Evolutionary conservation across 2,329 filamentous ascomycete species (phyloP), one percentile per base, ranked within the genome.

Genomic region (Colletotrichum sojae): DNA sequence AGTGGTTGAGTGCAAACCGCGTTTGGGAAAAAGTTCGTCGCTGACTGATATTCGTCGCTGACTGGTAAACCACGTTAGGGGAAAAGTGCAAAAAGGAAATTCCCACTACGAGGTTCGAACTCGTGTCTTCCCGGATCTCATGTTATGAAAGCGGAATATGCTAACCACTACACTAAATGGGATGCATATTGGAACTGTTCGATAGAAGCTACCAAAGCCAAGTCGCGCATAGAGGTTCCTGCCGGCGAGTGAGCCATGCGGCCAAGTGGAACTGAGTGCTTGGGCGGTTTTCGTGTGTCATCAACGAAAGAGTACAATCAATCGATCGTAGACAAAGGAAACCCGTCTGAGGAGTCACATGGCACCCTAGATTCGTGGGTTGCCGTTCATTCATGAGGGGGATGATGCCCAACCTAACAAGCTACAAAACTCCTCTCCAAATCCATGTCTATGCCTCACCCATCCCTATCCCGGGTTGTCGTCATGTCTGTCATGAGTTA

Each of bases 81-180:
- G 2, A 4, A 16, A 49, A 8, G 22, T 0, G 31, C 6, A 18
- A 45, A 60, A 55, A 55, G 1, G 0, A 13, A 16, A 1, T 69
- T 66, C 62, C 66, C 55, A 66, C 55, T 49, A 49, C 66, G 62
- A 66, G 66, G 56, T 55, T 69, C 62, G 66, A 66, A 69, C 55
- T 61, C 62, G 66, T 55, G 49, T 55, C 66, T 69, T 49, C 59
- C 56, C 66, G 66, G 62, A 3, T 51, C 25, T 16, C 2, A 6
- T 5, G 2, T 22, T 1, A 51, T 69, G 66, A 69, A 69, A 69
- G 66, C 66, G 62, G 63, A 66, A 43, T 69, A 69, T 69, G 22
- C 66, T 69, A 69, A 69, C 66, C 66, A 56, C 54, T 69, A 66
- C 36, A 66, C 66, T 66, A 69, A 40, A 61, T 69, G 62, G 66